Conservation (phyloP, 371 early-diverging fungal genomes). For the Saksenaea oblongispora region DNA sequence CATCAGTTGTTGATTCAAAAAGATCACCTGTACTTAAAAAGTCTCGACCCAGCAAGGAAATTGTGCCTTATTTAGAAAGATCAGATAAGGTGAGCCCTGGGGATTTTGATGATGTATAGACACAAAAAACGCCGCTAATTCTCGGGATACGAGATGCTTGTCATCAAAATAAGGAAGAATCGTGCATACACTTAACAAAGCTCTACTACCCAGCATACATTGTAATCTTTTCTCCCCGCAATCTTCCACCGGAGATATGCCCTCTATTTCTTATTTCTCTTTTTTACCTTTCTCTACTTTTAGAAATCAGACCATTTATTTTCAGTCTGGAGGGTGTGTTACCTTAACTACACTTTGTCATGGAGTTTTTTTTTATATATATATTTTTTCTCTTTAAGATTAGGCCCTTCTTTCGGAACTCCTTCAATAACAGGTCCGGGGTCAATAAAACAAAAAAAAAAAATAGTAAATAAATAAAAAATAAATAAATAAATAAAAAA, state of each 20-base stretch:
- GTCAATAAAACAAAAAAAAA: background rate
- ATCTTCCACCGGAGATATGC: background rate
- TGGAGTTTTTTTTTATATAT: background rate
- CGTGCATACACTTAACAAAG: background rate
- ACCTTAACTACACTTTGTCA: background rate
- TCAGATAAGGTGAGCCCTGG: slow-evolving; percentile 6
- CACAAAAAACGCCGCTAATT: background rate
- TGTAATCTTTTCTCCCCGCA: background rate
- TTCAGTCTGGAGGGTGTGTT: background rate
- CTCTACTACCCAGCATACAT: background rate
- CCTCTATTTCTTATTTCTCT: background rate
- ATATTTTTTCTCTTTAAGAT: background rate
- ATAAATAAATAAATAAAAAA: no score
- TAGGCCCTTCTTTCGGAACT: background rate
- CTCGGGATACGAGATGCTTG: background rate
- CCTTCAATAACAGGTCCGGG: background rate
- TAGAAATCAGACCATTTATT: slow-evolving; percentile 5
- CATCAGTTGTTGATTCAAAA: background rate
- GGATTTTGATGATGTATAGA: background rate
- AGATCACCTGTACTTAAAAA: slow-evolving; percentile 4
- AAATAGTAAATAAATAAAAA: background rate
- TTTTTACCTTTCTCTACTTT: background rate
- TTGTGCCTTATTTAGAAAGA: background rate
- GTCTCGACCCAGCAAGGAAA: slow-evolving; percentile 6
- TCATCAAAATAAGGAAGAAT: slow-evolving; percentile 4